Evolutionary conservation across 176 grass and related monocot species (phyloP).

Genomic region (Zea luxurians): DNA sequence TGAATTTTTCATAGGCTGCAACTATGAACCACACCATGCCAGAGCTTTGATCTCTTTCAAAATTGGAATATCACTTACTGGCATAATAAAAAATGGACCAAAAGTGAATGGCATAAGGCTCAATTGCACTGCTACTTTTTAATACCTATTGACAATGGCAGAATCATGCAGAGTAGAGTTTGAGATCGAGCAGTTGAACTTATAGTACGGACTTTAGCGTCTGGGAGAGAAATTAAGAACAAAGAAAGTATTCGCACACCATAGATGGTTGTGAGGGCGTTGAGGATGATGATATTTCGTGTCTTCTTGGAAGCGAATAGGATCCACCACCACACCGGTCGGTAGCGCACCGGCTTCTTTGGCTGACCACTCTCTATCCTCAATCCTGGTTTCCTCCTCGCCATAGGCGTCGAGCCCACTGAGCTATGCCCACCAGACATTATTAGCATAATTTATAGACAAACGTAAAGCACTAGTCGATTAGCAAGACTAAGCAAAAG

Average conservation of each 20-base stretch:
- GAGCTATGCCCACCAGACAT: conserved; percentile 17
- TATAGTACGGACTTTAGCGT: background rate
- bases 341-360: conserved; percentile 27
- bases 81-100: background rate
- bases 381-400: background rate
- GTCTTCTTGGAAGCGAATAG: conserved; percentile 90
- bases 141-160: too few relatives aligned
- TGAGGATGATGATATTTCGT: conserved; percentile 83
- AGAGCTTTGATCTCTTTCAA: too few relatives aligned
- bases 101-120: background rate
- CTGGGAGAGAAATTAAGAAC: background rate
- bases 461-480: too few relatives aligned
- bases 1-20: too few relatives aligned
- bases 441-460: too few relatives aligned
- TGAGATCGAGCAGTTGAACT: background rate
- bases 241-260: conserved; percentile 37
- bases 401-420: background rate
- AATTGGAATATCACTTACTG: conserved; percentile 93
- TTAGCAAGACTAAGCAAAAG: too few relatives aligned
- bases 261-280: conserved; percentile 88
- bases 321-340: conserved; percentile 75
- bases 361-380: conserved; percentile 13
- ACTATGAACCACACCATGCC: too few relatives aligned
- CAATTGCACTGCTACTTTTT: background rate
- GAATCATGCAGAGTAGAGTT: background rate